phyloP scores from a whole-genome alignment of 1,284 basidiomycete genomes.

The Trametes pubescens region DNA sequence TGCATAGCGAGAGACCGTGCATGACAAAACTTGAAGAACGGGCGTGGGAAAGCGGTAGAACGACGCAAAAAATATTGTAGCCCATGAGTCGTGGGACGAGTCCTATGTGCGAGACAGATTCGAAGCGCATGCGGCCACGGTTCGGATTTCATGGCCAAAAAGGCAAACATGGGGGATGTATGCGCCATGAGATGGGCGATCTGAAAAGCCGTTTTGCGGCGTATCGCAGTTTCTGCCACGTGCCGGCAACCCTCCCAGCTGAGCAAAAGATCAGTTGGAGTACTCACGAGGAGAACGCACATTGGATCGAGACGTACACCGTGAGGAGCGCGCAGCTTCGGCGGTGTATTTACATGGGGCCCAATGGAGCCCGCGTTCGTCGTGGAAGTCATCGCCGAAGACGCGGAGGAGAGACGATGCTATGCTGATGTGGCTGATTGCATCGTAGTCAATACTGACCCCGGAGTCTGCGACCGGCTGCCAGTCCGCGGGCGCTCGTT shows the following conservation, averaged over 20 bases:
- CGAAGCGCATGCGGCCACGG: not conserved
- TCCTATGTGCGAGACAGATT: too few species aligned
- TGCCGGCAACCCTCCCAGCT: too few species aligned
- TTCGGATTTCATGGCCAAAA: not conserved
- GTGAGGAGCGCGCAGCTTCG: too few species aligned
- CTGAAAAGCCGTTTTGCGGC: not conserved
- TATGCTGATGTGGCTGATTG: not conserved
- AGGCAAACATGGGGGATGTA: conserved; percentile 4
- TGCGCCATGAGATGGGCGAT: not conserved
- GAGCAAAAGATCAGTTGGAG: not conserved
- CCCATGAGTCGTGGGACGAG: too few species aligned
- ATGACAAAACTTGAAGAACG: too few species aligned
- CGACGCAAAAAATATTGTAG: too few species aligned
- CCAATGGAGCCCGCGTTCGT: not conserved
- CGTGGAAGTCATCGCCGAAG: not conserved
- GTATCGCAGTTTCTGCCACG: not conserved
- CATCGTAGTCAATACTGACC: conserved; percentile 1
- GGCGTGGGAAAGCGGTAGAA: too few species aligned
- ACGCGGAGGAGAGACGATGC: not conserved
- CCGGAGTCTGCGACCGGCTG: not conserved
- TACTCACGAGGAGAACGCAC: not conserved
- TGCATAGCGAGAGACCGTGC: too few species aligned
- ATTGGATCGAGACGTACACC: not conserved
- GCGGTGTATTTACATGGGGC: not conserved
- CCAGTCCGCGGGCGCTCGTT: not conserved